Evolutionary conservation across 495 filamentous ascomycete species (phyloP).

Genomic region (Diplogelasinospora grovesii): DNA sequence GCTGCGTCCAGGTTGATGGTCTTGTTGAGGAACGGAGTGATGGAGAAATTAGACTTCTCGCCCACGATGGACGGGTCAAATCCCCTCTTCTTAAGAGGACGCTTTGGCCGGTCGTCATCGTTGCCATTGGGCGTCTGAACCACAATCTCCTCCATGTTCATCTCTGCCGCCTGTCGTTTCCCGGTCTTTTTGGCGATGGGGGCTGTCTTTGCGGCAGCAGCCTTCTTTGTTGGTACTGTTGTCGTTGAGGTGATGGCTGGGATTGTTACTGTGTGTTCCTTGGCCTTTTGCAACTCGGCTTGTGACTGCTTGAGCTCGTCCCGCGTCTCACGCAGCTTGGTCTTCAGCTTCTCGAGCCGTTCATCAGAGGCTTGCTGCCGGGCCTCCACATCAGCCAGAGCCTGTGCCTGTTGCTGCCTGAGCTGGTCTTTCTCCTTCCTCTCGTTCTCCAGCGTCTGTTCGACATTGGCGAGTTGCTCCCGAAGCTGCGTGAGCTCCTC

Average conservation of each 20-base stretch:
- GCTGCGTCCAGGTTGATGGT: slow-evolving; percentile 54
- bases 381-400: slow-evolving; percentile 43
- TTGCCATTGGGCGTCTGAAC: slow-evolving; percentile 34
- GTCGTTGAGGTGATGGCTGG: slow-evolving; percentile 17
- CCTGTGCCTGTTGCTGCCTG: slow-evolving; percentile 30
- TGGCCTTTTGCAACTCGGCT: slow-evolving; percentile 35
- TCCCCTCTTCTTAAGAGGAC: slow-evolving; percentile 44
- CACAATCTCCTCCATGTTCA: slow-evolving; percentile 24
- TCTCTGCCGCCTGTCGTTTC: slow-evolving; percentile 29
- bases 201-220: slow-evolving; percentile 24
- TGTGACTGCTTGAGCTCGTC: slow-evolving; percentile 60
- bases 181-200: slow-evolving; percentile 32
- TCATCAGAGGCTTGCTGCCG: slow-evolving; percentile 55
- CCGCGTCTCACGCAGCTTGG: slow-evolving; percentile 59
- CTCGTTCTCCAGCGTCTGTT: slow-evolving; percentile 34
- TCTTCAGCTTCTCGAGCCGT: slow-evolving; percentile 59
- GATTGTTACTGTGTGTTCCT: slow-evolving; percentile 17
- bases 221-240: slow-evolving; percentile 29
- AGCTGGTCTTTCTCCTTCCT: slow-evolving; percentile 34
- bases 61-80: slow-evolving; percentile 53
- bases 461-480: slow-evolving; percentile 26
- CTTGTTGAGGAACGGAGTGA: slow-evolving; percentile 86
- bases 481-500: slow-evolving; percentile 32
- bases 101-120: slow-evolving; percentile 25
- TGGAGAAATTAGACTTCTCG: slow-evolving; percentile 86